Evolutionary conservation across 805 yeast species (phyloP).

Genomic region (Zygosaccharomyces siamensis): DNA sequence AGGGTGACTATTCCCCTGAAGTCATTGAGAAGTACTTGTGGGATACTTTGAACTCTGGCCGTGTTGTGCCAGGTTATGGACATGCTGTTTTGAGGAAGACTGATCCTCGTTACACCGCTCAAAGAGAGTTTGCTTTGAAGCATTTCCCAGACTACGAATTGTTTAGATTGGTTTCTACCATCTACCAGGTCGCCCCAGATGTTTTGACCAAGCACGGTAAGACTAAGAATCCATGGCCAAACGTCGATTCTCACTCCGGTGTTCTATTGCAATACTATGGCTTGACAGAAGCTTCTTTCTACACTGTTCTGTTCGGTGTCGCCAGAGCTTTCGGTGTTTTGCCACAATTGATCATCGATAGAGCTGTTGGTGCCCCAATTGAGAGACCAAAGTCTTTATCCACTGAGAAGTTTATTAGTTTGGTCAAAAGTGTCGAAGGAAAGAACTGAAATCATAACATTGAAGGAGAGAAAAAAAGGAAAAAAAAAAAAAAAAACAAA

Average conservation of each 20-base stretch:
- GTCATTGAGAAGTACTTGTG: conserved; percentile 72
- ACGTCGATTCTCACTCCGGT: conserved; percentile 86
- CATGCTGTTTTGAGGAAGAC: conserved; percentile 86
- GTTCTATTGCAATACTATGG: conserved; percentile 83
- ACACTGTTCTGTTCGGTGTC: conserved; percentile 83
- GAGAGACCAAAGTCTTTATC: conserved; percentile 94
- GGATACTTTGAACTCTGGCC: conserved; percentile 74
- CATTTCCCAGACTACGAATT: conserved; percentile 76
- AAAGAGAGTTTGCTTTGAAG: conserved; percentile 71
- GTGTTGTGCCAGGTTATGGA: conserved; percentile 87
- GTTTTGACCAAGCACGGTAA: conserved; percentile 80
- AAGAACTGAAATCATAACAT: conserved; percentile 10
- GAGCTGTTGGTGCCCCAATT: conserved; percentile 76
- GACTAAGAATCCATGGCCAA: conserved; percentile 93
- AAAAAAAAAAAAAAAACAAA: not conserved
- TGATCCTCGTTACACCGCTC: conserved; percentile 84
- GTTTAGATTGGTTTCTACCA: conserved; percentile 71
- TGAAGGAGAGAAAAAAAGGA: not conserved
- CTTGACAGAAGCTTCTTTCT: conserved; percentile 73
- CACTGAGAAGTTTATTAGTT: conserved; percentile 83
- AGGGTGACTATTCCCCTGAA: conserved; percentile 63
- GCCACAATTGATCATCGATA: conserved; percentile 79
- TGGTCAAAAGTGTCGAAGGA: conserved; percentile 48
- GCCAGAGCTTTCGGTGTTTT: conserved; percentile 82
- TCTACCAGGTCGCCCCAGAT: conserved; percentile 77